Conservation (phyloP, 352 stramenopile genomes). For the Phytophthora uliginosa region DNA sequence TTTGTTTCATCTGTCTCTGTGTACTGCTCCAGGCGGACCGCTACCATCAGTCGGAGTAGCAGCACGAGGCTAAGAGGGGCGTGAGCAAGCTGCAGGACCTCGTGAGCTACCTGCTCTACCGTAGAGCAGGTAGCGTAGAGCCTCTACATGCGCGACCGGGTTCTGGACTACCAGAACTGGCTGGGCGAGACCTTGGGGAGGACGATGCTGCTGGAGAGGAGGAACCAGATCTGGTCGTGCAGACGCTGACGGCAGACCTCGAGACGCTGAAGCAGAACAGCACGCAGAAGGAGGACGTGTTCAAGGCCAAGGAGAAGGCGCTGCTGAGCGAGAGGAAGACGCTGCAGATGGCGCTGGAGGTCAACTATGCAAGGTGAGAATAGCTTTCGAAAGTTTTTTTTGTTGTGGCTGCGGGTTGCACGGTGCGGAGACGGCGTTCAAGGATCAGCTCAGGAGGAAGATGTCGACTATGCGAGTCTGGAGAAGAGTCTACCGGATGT, state of each 20-base stretch:
- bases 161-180: conserved; percentile 58
- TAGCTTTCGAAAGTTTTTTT: neutral
- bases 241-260: conserved; percentile 57
- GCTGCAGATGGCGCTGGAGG: conserved; percentile 64
- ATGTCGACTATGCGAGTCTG: conserved; percentile 80
- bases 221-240: conserved; percentile 43
- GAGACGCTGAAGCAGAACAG: conserved; percentile 58
- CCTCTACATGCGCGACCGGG: conserved; percentile 45
- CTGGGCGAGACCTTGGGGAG: conserved; percentile 54
- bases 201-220: conserved; percentile 63
- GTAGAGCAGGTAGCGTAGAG: no score
- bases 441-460: conserved; percentile 74
- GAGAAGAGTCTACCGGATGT: conserved; percentile 74
- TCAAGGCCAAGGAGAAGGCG: conserved; percentile 70
- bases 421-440: conserved; percentile 79
- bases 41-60: conserved; percentile 22
- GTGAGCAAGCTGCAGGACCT: conserved; percentile 75
- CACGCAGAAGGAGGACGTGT: conserved; percentile 69
- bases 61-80: conserved; percentile 42
- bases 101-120: conserved; percentile 72
- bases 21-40: conserved; percentile 22
- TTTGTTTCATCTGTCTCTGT: conserved; percentile 7
- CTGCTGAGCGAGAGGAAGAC: conserved; percentile 57
- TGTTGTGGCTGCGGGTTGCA: conserved; percentile 48
- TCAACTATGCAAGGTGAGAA: conserved; percentile 63